Conservation (phyloP, 495 filamentous ascomycete species). For the Parmelia sp. region DNA sequence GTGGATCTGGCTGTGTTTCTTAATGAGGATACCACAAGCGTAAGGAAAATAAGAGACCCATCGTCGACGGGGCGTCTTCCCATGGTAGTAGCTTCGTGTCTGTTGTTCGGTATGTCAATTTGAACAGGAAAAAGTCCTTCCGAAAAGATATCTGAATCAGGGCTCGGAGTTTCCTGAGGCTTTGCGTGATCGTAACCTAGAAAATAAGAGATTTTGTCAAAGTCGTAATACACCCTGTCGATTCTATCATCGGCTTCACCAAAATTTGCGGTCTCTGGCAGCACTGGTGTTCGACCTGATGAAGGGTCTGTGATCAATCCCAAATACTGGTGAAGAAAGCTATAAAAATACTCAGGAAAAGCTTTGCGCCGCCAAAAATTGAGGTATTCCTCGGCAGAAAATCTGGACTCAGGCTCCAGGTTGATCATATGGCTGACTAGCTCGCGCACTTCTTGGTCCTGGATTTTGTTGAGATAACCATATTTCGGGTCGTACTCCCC, state of each 20-base stretch:
- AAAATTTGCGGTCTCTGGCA: conserved; percentile 56
- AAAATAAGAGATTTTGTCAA: conserved; percentile 95
- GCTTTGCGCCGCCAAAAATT: conserved; percentile 87
- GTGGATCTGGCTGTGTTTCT: conserved; percentile 82
- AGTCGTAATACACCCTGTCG: conserved; percentile 84
- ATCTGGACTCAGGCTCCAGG: conserved; percentile 79
- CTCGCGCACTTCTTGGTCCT: conserved; percentile 77
- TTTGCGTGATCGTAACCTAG: conserved; percentile 61
- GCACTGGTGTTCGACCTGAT: conserved; percentile 60
- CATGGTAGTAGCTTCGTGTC: conserved; percentile 42
- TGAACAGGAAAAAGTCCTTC: conserved; percentile 61
- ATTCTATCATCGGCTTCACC: conserved; percentile 89
- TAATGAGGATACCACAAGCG: conserved; percentile 77
- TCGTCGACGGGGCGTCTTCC: conserved; percentile 57
- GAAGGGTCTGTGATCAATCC: conserved; percentile 90
- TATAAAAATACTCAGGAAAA: conserved; percentile 95
- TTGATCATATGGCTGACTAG: conserved; percentile 95
- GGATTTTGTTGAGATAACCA: conserved; percentile 74
- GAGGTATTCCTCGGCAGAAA: conserved; percentile 90
- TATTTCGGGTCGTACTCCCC: conserved; percentile 86
- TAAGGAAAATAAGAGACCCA: conserved; percentile 87
- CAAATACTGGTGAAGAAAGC: conserved; percentile 96
- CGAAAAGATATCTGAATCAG: conserved; percentile 24
- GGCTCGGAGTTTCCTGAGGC: conserved; percentile 18
- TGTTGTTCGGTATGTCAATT: conserved; percentile 80